Conservation (phyloP, 1,284 basidiomycete species). For the Cryptococcus sp. region DNA sequence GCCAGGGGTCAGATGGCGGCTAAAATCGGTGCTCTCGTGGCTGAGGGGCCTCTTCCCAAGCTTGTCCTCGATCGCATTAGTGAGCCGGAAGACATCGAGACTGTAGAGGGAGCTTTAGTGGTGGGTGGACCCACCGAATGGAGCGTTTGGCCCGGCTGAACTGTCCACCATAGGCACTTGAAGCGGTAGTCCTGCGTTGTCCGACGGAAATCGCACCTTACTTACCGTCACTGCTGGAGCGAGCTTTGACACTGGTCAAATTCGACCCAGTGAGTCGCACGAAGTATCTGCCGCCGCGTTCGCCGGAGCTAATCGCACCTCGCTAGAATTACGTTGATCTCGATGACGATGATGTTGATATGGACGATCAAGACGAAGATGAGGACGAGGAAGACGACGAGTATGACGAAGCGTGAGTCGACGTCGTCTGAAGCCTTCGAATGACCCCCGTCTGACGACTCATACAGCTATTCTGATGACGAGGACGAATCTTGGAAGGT, state of each 20-base stretch:
- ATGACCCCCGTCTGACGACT: conserved; percentile 7
- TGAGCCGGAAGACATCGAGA: conserved; percentile 42
- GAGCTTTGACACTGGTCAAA: conserved; percentile 77
- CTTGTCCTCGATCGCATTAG: conserved; percentile 32
- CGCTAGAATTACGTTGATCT: conserved; percentile 80
- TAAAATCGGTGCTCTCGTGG: conserved; percentile 34
- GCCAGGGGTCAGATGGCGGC: conserved; percentile 36
- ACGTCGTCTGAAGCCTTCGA: conserved; percentile 59
- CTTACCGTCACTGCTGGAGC: conserved; percentile 67
- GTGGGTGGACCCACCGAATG: conserved; percentile 16
- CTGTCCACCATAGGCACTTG: conserved; percentile 64
- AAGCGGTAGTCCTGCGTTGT: conserved; percentile 78
- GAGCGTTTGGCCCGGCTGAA: background rate
- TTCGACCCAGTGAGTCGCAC: conserved; percentile 78
- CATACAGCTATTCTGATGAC: conserved; percentile 84
- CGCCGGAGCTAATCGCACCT: background rate
- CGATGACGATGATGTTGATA: conserved; percentile 64
- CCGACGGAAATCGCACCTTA: conserved; percentile 77
- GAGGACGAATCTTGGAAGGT: conserved; percentile 99
- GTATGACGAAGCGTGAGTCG: conserved; percentile 75
- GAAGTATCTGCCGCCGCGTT: background rate
- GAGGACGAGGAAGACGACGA: conserved; percentile 57
- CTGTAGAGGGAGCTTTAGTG: conserved; percentile 45
- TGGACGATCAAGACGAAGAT: conserved; percentile 48
- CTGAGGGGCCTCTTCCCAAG: conserved; percentile 33